phyloP scores from a whole-genome alignment of 2,329 filamentous ascomycete species.

The Epichloe aotearoae region DNA sequence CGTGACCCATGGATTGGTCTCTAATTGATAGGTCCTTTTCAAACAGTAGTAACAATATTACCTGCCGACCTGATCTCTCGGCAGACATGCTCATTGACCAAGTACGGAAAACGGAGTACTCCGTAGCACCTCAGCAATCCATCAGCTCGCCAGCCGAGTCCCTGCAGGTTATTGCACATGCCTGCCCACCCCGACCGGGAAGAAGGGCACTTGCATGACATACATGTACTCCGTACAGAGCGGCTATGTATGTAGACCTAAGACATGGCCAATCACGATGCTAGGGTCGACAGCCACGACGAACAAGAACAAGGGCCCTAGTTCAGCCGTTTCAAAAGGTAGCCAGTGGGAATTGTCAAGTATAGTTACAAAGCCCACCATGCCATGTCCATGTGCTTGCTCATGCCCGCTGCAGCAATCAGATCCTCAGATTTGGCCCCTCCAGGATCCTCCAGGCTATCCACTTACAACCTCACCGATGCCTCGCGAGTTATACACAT shows the following conservation, averaged over 20 bases:
- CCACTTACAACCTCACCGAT: slow-evolving; percentile 2
- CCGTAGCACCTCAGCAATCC: neutral
- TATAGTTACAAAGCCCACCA: slow-evolving; percentile 2
- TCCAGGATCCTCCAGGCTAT: neutral
- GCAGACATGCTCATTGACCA: neutral
- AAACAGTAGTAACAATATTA: neutral
- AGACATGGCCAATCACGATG: slow-evolving; percentile 20
- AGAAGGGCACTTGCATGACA: slow-evolving; percentile 24
- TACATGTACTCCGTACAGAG: slow-evolving; percentile 16
- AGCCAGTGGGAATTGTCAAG: slow-evolving; percentile 3
- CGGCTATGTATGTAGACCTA: slow-evolving; percentile 25
- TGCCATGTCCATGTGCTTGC: neutral
- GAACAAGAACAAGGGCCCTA: slow-evolving; percentile 14
- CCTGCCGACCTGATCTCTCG: neutral
- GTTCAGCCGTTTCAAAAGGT: slow-evolving; percentile 18
- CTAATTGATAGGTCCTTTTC: no score
- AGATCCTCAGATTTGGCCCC: slow-evolving; percentile 2
- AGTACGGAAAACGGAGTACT: neutral
- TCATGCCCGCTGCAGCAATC: slow-evolving; percentile 1
- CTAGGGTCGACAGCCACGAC: slow-evolving; percentile 5
- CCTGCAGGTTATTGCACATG: slow-evolving; percentile 14
- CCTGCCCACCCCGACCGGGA: slow-evolving; percentile 5
- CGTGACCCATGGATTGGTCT: neutral
- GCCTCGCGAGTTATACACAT: slow-evolving; percentile 1
- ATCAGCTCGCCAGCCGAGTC: slow-evolving; percentile 7